phyloP scores from a whole-genome alignment of 1,284 basidiomycete genomes.

The Microbotryomycetes sp. region DNA sequence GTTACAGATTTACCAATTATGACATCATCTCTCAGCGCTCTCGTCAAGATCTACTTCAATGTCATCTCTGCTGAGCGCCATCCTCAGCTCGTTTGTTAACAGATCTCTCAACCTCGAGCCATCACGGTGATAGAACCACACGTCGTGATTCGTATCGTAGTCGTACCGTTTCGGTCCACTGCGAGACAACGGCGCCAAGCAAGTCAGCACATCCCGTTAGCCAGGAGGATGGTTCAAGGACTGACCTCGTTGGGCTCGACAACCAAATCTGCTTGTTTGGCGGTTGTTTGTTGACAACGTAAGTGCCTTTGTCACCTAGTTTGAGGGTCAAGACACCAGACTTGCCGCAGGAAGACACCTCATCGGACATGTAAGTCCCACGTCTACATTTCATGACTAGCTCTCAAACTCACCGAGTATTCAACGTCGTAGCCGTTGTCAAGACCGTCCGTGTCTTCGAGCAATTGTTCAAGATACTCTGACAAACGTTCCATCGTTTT shows the following conservation, averaged over 20 bases:
- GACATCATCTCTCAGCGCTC: not conserved
- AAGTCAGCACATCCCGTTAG: no score
- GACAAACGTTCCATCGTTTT: conserved; percentile 73
- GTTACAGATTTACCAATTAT: no score
- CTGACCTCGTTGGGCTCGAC: conserved; percentile 59
- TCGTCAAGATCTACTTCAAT: conserved; percentile 23
- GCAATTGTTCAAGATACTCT: conserved; percentile 66
- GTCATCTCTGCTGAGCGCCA: conserved; percentile 33
- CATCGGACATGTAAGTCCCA: not conserved
- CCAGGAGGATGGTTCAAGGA: no score
- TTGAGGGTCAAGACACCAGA: conserved; percentile 83
- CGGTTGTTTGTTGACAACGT: conserved; percentile 99
- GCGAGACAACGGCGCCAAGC: not conserved
- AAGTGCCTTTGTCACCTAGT: conserved; percentile 80
- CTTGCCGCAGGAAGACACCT: conserved; percentile 44
- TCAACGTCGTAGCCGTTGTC: conserved; percentile 73
- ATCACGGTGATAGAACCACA: conserved; percentile 73
- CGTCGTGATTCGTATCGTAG: conserved; percentile 51
- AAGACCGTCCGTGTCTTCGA: conserved; percentile 52
- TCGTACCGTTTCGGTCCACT: conserved; percentile 89
- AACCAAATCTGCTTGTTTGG: conserved; percentile 99
- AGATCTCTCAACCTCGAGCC: conserved; percentile 57
- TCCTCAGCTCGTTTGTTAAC: conserved; percentile 59
- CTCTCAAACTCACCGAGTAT: conserved; percentile 66
- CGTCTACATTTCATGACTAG: not conserved